These are phyloP conservation scores for Acanthamoeba royreba DNA, from an alignment of 208 protist species.

Conservation along the genomic window DNA sequence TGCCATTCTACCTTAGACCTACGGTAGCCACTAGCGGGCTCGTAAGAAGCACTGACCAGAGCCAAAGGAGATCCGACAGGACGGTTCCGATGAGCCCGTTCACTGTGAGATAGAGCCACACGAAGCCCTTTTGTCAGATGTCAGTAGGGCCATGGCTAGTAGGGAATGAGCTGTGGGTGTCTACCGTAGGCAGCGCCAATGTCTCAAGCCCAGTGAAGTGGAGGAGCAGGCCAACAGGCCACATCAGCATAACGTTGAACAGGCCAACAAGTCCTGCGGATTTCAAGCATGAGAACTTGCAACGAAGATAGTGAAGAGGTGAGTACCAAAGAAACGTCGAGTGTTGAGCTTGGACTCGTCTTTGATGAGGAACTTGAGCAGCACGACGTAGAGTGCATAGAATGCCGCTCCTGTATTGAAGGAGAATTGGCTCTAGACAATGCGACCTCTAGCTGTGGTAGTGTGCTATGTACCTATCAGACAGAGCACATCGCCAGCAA, in stretches of 20 bases:
- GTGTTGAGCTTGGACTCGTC: conserved; percentile 38
- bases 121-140: neutral
- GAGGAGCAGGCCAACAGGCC: conserved; percentile 46
- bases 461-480: neutral
- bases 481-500: conserved; percentile 12
- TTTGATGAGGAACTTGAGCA: conserved; percentile 40
- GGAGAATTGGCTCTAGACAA: neutral
- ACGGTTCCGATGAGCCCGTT: conserved; percentile 58
- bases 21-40: conserved; percentile 54
- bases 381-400: conserved; percentile 37
- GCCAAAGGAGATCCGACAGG: conserved; percentile 54
- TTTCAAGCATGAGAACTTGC: neutral
- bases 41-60: conserved; percentile 52
- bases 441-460: neutral
- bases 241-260: conserved; percentile 32
- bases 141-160: neutral
- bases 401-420: neutral
- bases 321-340: conserved; percentile 40
- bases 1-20: neutral
- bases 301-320: neutral
- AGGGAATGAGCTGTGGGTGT: neutral
- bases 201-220: conserved; percentile 14
- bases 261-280: conserved; percentile 18
- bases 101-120: conserved; percentile 22
- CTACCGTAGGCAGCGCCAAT: neutral